Base-by-base conservation (phyloP, 129 eudicot species). In the Escallonia herrerae region DNA sequence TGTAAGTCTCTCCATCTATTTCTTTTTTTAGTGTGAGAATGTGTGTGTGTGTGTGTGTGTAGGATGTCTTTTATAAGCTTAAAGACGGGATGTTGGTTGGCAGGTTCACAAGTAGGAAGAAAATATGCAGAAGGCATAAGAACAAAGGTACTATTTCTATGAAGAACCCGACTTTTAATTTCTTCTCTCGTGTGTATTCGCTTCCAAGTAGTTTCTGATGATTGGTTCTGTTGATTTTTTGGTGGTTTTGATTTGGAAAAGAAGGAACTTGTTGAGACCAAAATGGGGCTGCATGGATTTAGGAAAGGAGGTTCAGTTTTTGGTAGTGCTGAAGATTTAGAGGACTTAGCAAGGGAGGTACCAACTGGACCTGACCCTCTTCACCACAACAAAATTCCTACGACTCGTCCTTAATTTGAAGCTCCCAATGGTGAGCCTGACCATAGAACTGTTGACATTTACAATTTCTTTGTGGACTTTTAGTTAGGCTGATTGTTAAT, bases 331-430 rank as follows among this genome's bases (percentile, higher is more conserved):
- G n/a, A n/a, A n/a, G n/a, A n/a, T n/a, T n/a, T n/a, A n/a, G n/a
- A 63, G 12, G 56, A 49, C 10, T 64, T 58, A 47, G 58, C 58
- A 38, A 64, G 69, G 54, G 58, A 64, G 69, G 49, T 9, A 58
- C 69, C 33, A 58, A 48, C n/a, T n/a, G n/a, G n/a, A n/a, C n/a
- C n/a, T n/a, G n/a, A n/a, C n/a, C n/a, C n/a, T n/a, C n/a, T n/a
- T 38, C 69, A 64, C 56, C 69, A 64, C 40, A 33, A 64, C 44
- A 38, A 48, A 45, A 49, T 33, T 64, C 69, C 69, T 7, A 14
- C 41, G 8, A n/a, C n/a, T n/a, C 14, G 55, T 8, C 68, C 56
- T 45, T 48, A 43, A 64, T 39, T 43, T n/a, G n/a, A n/a, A n/a
- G n/a, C n/a, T n/a, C n/a, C n/a, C n/a, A n/a, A n/a, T n/a, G n/a